These are phyloP conservation scores for Stagonosporopsis chrysanthemi DNA, from an alignment of 2,329 filamentous ascomycete species.

Conservation along the genomic window DNA sequence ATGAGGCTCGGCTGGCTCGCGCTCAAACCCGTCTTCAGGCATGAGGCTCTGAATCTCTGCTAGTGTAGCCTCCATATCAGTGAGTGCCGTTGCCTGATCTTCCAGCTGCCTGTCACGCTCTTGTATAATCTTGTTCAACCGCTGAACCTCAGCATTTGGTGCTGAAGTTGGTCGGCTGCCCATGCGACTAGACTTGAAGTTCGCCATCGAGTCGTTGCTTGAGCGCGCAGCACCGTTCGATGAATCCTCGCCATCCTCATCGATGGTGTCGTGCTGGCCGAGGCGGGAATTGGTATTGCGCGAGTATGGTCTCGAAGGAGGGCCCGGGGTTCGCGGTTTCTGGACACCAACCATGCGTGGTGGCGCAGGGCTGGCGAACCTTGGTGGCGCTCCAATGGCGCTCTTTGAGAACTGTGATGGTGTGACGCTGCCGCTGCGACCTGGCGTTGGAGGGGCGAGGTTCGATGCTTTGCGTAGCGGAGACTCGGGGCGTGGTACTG, in stretches of 20 bases:
- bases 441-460: conserved; percentile 53
- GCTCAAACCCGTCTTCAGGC: conserved; percentile 60
- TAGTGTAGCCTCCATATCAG: conserved; percentile 89
- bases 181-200: conserved; percentile 44
- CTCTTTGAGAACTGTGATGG: conserved; percentile 63
- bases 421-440: conserved; percentile 62
- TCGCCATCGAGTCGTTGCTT: conserved; percentile 62
- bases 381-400: conserved; percentile 59
- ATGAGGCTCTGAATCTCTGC: conserved; percentile 81
- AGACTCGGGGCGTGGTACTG: conserved; percentile 87
- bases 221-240: conserved; percentile 61
- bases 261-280: conserved; percentile 52
- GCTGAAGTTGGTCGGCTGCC: conserved; percentile 43
- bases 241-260: conserved; percentile 54
- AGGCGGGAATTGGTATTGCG: conserved; percentile 56
- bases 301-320: conserved; percentile 54
- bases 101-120: conserved; percentile 87
- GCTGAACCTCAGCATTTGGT: conserved; percentile 72
- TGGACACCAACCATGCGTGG: conserved; percentile 65
- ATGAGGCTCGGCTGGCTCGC: conserved; percentile 59
- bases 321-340: conserved; percentile 52
- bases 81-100: conserved; percentile 81
- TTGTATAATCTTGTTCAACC: conserved; percentile 75
- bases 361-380: conserved; percentile 69
- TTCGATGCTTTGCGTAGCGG: conserved; percentile 70